Evolutionary conservation across 208 protist genomes (phyloP), one percentile per base, ranked within the genome.

Genomic region (Leishmania martiniquensis): DNA sequence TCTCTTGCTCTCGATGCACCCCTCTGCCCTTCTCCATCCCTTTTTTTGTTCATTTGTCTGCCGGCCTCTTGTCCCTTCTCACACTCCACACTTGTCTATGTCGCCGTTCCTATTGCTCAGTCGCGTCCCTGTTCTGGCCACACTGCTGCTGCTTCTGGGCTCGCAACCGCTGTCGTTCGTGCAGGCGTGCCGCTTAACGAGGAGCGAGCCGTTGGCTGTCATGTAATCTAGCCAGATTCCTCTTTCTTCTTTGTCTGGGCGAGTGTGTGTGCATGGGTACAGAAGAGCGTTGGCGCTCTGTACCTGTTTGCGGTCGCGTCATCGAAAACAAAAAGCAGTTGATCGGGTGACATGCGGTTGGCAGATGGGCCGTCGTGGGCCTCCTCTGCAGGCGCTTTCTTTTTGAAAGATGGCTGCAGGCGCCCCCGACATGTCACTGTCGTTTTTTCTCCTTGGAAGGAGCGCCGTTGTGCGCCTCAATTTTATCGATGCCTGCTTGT

Each of bases 221-320:
- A 72, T 72, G 68, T 72, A 72, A 57, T 57, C 44, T 72, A 72
- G 45, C n/a, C 29, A 20, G 47, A 32, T 34, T 42, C 39, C 39
- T 20, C n/a, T 68, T 34, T 10, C n/a, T 49, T 32, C 22, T 32
- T 45, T 67, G 12, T 15, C 29, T 65, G 60, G 13, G 57, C 12
- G 59, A 42, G 59, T 65, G 37, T 39, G 29, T 44, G 37, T 66
- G 15, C 10, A 5, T 45, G 60, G 39, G 13, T n/a, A n/a, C n/a
- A n/a, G n/a, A n/a, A 20, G 6, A 17, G 55, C n/a, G 7, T 62
- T 62, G 55, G n/a, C n/a, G n/a, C 20, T 62, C 10, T 1, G 5
- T 9, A 4, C 4, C n/a, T 12, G 12, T 62, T 34, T 34, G 6
- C n/a, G n/a, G 34, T 62, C 6, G 3, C 13, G 10, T 29, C 2